Evolutionary conservation across 1,284 basidiomycete genomes (phyloP).

Genomic region (Leccinum solheimii): DNA sequence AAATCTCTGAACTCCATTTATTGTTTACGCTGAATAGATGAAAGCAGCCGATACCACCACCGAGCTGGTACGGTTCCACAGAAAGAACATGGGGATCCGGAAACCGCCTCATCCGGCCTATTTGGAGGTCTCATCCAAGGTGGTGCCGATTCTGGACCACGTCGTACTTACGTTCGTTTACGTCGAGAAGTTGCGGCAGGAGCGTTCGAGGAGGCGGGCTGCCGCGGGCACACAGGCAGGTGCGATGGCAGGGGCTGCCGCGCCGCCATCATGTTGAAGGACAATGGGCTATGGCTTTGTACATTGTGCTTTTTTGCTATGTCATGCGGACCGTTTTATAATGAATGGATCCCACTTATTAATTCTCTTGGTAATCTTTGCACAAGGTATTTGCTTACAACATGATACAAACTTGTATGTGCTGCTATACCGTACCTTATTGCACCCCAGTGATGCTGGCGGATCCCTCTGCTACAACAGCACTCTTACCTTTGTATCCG

Average conservation of each 20-base stretch:
- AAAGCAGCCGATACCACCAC: slow-evolving; percentile 12
- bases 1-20: background rate
- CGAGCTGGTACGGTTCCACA: slow-evolving; percentile 23
- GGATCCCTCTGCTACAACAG: background rate
- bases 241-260: too few species aligned
- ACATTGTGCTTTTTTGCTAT: background rate
- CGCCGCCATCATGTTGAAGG: background rate
- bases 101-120: slow-evolving; percentile 24
- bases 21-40: slow-evolving; percentile 10
- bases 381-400: background rate
- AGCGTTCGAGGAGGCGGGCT: background rate
- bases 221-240: too few species aligned
- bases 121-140: slow-evolving; percentile 17
- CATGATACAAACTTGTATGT: background rate
- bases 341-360: background rate
- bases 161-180: slow-evolving; percentile 27
- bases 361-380: background rate
- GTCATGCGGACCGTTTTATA: background rate
- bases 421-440: background rate
- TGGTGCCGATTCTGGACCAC: slow-evolving; percentile 23
- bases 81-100: slow-evolving; percentile 19
- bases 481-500: background rate
- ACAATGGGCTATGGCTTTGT: background rate
- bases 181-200: slow-evolving; percentile 18
- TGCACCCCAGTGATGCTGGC: background rate